phyloP scores from a whole-genome alignment of 495 filamentous ascomycete genomes.

The Penicillium daleae region DNA sequence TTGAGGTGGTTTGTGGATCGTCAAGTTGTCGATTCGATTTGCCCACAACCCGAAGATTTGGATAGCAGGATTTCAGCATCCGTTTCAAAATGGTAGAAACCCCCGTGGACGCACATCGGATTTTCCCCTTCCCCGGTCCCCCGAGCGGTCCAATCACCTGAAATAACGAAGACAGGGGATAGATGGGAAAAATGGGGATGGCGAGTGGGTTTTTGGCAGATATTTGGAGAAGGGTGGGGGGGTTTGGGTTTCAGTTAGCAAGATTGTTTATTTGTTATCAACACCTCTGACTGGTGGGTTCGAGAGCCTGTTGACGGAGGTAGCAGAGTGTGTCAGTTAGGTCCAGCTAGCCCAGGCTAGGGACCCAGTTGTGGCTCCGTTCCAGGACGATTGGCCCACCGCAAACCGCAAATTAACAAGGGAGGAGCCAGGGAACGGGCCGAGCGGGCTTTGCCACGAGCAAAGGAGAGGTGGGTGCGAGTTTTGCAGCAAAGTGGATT shows the following conservation, averaged over 20 bases:
- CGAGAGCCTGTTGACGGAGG: not conserved
- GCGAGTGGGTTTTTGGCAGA: constrained; percentile 6
- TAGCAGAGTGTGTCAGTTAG: not conserved
- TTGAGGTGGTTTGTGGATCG: not conserved
- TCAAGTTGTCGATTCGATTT: not conserved
- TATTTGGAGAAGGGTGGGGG: not conserved
- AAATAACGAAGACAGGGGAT: constrained; percentile 7
- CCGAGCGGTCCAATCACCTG: constrained; percentile 16
- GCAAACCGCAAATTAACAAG: not conserved
- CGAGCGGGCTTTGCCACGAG: constrained; percentile 30
- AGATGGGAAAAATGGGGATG: not conserved
- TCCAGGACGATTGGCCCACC: constrained; percentile 12
- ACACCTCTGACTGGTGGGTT: not conserved
- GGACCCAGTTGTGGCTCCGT: constrained; percentile 3
- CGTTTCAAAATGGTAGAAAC: not conserved
- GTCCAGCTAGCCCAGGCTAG: not conserved
- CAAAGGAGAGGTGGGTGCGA: constrained; percentile 8
- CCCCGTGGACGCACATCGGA: constrained; percentile 15
- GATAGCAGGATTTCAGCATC: constrained; percentile 1
- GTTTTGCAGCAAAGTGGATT: constrained; percentile 12
- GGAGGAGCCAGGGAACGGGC: constrained; percentile 36
- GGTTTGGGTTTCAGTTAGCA: too few species aligned
- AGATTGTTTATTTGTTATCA: too few species aligned
- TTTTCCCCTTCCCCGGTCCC: constrained; percentile 14
- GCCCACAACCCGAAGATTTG: not conserved